Evolutionary conservation across 129 eudicot genomes (phyloP).

Genomic region (Flaveria brownii): DNA sequence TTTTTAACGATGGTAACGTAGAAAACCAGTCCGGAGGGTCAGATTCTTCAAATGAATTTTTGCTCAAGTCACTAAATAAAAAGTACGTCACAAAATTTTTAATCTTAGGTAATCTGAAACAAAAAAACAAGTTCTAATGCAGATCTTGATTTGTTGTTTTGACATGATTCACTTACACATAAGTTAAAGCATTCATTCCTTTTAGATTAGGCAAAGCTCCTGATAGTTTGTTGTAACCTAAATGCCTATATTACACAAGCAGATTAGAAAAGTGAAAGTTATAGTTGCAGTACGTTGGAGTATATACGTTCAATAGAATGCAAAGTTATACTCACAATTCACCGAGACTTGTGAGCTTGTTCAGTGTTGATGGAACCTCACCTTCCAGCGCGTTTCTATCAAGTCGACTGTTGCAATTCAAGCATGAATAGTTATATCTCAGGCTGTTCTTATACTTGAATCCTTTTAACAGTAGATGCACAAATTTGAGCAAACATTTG

Average conservation of each 20-base stretch:
- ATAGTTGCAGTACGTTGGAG: background rate
- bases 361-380: constrained; percentile 57
- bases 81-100: constrained; percentile 11
- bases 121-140: background rate
- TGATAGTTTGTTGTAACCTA: constrained; percentile 62
- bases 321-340: constrained; percentile 68
- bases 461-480: background rate
- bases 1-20: constrained; percentile 61
- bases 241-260: constrained; percentile 43
- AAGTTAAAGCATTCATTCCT: constrained; percentile 77
- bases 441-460: too few relatives aligned
- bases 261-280: background rate
- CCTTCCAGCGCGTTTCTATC: constrained; percentile 71
- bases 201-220: constrained; percentile 76
- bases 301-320: background rate
- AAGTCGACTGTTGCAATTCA: constrained; percentile 65
- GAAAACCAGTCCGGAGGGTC: constrained; percentile 85
- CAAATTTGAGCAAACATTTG: background rate
- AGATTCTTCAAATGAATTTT: constrained; percentile 69
- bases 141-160: background rate
- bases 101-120: constrained; percentile 5
- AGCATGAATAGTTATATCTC: background rate
- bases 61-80: constrained; percentile 80
- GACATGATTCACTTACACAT: constrained; percentile 52
- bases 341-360: constrained; percentile 60